Conservation (phyloP, 2,329 filamentous ascomycete species). For the Acephala macrosclerotiorum region DNA sequence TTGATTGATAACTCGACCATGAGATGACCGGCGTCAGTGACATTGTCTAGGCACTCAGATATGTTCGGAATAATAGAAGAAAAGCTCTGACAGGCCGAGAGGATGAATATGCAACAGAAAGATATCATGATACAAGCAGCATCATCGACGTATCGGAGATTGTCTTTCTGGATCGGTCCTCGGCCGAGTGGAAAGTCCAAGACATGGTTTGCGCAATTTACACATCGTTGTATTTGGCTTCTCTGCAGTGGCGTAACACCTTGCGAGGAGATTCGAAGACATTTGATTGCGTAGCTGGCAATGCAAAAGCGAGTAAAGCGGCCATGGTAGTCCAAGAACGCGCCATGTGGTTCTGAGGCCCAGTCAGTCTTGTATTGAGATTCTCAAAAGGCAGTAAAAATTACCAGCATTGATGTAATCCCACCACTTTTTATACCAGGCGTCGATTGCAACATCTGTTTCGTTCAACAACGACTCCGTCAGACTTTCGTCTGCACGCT, state of each 20-base stretch:
- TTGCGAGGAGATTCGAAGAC: slow-evolving; percentile 15
- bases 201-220: slow-evolving; percentile 20
- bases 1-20: slow-evolving; percentile 21
- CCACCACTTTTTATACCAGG: slow-evolving; percentile 23
- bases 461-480: slow-evolving; percentile 19
- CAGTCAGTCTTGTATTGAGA: background rate
- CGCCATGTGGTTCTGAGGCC: slow-evolving; percentile 7
- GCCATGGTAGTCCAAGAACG: slow-evolving; percentile 18
- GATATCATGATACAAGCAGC: slow-evolving; percentile 19
- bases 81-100: slow-evolving; percentile 18
- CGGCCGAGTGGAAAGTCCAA: slow-evolving; percentile 20
- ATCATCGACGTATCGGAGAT: slow-evolving; percentile 21
- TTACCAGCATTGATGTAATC: slow-evolving; percentile 14
- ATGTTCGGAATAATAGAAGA: slow-evolving; percentile 18
- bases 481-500: slow-evolving; percentile 18
- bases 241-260: slow-evolving; percentile 12
- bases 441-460: slow-evolving; percentile 19
- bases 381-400: background rate
- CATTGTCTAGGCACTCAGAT: slow-evolving; percentile 17
- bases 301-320: slow-evolving; percentile 28
- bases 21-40: slow-evolving; percentile 20
- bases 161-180: slow-evolving; percentile 22
- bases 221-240: slow-evolving; percentile 18
- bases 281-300: slow-evolving; percentile 23
- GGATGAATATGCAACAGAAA: slow-evolving; percentile 22